Evolutionary conservation across 148 eudicot species (phyloP), one percentile per base, ranked within the genome.

Genomic region (Rheum nobile): DNA sequence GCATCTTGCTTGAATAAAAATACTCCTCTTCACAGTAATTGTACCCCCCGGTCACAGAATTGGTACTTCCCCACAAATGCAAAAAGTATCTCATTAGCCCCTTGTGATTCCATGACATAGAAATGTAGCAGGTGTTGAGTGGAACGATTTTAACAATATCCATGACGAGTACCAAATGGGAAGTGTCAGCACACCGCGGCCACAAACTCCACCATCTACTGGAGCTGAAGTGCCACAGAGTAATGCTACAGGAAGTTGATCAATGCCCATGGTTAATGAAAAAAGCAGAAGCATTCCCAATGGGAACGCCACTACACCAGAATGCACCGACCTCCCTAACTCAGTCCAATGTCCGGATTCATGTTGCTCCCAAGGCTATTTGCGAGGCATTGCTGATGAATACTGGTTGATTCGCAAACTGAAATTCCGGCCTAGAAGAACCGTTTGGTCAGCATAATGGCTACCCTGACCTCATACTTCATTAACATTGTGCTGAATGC

Each of bases 41-140:
- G 26, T 67, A n/a, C 32, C 68, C 16, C n/a, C n/a, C n/a, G n/a
- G n/a, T n/a, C n/a, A n/a, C n/a, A n/a, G n/a, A n/a, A n/a, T n/a
- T n/a, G n/a, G n/a, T n/a, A n/a, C 22, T 80, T 21, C 54, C 32
- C 71, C 16, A 21, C 31, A 29, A 42, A 22, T 42, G 48, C 39
- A 17, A n/a, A 24, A 68, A 71, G 7, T 12, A 3, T 42, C 12
- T n/a, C 19, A 14, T 52, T 48, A 29, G 1, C 5, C 6, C 29
- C 19, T 76, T 65, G 70, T 74, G 41, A 63, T 85, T 83, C 88
- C 89, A 22, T 85, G 71, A 89, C 86, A 75, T 28, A 26, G 57
- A 0, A 46, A 39, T 14, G 9, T 82, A 89, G 97, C 96, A 63
- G 86, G 71, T 19, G 82, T 91, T 31, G 93, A 88, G 63, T 94